These are phyloP conservation scores for Alnus rubra DNA, from an alignment of 306 rosid genomes.

Conservation along the genomic window DNA sequence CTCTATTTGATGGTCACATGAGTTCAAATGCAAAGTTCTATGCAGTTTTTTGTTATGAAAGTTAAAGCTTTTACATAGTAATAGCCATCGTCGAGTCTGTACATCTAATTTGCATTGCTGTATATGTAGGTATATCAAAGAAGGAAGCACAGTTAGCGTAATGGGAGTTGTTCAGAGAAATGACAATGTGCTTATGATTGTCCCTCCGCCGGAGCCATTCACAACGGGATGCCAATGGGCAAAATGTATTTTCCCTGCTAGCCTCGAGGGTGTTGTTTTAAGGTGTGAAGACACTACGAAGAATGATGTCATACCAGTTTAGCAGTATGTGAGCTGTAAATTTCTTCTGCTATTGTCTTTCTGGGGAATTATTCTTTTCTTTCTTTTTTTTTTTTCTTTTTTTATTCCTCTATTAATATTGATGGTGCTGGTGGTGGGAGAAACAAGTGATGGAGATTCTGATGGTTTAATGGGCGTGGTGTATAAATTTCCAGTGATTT, in stretches of 20 bases:
- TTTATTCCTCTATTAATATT: not conserved
- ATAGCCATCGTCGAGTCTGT: too few relatives aligned
- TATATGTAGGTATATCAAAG: conserved; percentile 87
- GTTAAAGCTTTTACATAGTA: too few relatives aligned
- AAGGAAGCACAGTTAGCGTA: conserved; percentile 98
- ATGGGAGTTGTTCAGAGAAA: conserved; percentile 99
- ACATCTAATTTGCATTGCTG: conserved; percentile 21
- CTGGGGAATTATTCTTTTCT: not conserved
- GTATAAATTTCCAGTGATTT: conserved; percentile 25
- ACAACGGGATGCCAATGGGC: conserved; percentile 93
- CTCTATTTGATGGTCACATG: not conserved
- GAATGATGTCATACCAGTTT: conserved; percentile 91
- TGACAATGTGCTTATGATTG: conserved; percentile 94
- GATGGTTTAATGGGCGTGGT: conserved; percentile 17
- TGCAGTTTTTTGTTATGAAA: not conserved
- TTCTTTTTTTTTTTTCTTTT: not conserved
- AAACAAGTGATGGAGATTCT: conserved; percentile 16
- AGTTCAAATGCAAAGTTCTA: not conserved
- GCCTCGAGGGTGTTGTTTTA: conserved; percentile 92
- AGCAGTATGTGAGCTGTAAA: conserved; percentile 26
- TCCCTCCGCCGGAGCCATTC: conserved; percentile 91
- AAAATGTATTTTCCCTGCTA: conserved; percentile 87
- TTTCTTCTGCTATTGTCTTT: not conserved
- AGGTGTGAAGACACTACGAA: conserved; percentile 86
- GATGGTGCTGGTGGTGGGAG: not conserved